A percentile compares a stretch with the other conserved stretches of the same genome.
Conservation (phyloP, 2,329 filamentous ascomycete genomes). For the Hyphodiscus sp. region DNA sequence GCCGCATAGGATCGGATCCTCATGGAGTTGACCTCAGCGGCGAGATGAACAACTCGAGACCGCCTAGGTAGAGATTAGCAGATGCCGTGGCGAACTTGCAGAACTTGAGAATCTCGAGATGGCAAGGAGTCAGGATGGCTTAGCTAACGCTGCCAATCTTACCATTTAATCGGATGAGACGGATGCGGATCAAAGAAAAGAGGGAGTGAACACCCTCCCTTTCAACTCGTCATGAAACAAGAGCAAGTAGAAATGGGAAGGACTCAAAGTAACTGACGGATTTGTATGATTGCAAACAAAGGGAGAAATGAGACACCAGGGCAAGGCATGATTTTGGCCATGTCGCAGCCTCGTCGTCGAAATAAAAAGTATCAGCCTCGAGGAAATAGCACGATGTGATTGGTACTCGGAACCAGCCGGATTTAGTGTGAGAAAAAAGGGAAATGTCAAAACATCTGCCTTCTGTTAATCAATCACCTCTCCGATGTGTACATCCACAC, state of each 20-base stretch:
- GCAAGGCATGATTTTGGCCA: background rate
- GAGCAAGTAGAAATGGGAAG: background rate
- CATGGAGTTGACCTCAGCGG: background rate
- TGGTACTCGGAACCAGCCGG: background rate
- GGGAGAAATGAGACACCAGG: background rate
- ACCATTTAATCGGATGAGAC: background rate
- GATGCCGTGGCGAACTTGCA: background rate
- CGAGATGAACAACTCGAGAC: background rate
- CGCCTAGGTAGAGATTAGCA: background rate
- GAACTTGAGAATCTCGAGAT: background rate
- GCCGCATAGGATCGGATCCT: too few species aligned
- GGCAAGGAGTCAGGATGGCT: background rate
- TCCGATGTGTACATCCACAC: slow-evolving; percentile 2
- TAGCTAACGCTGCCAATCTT: background rate
- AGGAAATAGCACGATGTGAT: background rate
- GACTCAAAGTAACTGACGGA: background rate
- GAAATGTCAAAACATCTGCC: background rate
- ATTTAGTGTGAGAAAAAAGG: background rate
- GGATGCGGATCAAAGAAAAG: background rate
- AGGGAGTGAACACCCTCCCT: background rate
- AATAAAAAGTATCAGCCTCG: background rate
- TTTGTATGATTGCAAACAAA: background rate
- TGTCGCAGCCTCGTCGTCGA: background rate
- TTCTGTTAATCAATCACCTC: too few species aligned
- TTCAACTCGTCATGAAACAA: background rate